Evolutionary conservation across 1,284 basidiomycete species (phyloP), one percentile per base, ranked within the genome.

Genomic region (Mrakiaceae sp.): DNA sequence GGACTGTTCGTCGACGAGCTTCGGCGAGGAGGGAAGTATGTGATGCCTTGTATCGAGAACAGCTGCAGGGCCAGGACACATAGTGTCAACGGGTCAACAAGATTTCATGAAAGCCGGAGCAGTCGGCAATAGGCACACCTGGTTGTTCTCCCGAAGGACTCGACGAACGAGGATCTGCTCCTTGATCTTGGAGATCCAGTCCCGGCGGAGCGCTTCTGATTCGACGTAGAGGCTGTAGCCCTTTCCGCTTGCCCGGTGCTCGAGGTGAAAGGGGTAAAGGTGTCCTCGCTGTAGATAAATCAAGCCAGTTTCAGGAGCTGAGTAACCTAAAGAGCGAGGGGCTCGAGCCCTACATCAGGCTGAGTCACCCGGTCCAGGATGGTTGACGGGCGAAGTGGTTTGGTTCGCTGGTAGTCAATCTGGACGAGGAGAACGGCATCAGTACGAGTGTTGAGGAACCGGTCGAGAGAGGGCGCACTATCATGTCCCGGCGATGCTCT

Each of bases 401-500:
- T 63, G 8, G 47, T 56, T 3, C 64, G 55, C 10, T 52, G 49
- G 48, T 66, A 66, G 48, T 66, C 61, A 50, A 64, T 44, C 63
- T 64, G 5, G 7, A 27, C 48, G 9, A 63, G 4, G 49, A 42
- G 9, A 10, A 10, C 16, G n/a, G 46, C 27, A 47, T 55, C 10
- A 49, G 47, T 7, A 7, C 46, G 7, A 58, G 14, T n/a, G 40
- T 8, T 10, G 46, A 16, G 5, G 7, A 40, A n/a, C 16, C 12
- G 49, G 14, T 46, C 12, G 49, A 40, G 40, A 39, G 9, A 43
- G 4, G 40, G 59, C 63, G 12, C n/a, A 66, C 61, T 0, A 66
- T 53, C 64, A 66, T 66, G 60, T 66, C 64, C 11, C 64, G 55
- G n/a, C 64, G 48, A 58, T 66, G 60, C 46, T 62, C 64, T 27